Conservation (phyloP, 495 filamentous ascomycete species). For the Schizothecium vesticola region DNA sequence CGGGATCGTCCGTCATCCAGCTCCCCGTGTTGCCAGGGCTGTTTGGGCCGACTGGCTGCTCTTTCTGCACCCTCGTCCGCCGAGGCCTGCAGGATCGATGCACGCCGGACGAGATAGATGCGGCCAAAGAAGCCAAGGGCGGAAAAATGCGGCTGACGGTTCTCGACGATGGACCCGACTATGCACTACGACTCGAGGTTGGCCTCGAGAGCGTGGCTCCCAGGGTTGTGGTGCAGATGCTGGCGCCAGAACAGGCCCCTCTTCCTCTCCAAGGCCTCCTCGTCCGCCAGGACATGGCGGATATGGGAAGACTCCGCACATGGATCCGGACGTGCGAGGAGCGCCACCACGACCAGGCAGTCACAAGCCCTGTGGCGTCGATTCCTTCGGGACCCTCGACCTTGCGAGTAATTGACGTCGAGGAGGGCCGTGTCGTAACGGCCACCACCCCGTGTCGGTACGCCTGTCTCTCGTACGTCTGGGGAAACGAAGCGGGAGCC, state of each 20-base stretch:
- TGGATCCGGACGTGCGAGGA: slow-evolving; percentile 12
- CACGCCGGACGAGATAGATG: neutral
- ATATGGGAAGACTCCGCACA: slow-evolving; percentile 2
- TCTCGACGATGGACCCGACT: slow-evolving; percentile 13
- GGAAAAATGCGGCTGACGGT: slow-evolving; percentile 4
- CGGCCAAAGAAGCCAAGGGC: neutral
- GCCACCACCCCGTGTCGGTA: slow-evolving; percentile 6
- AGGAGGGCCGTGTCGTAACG: slow-evolving; percentile 1
- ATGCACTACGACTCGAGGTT: slow-evolving; percentile 12
- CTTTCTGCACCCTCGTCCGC: slow-evolving; percentile 13
- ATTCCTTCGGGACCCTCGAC: neutral
- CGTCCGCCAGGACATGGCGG: neutral
- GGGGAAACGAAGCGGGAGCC: slow-evolving; percentile 6
- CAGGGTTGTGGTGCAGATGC: slow-evolving; percentile 6
- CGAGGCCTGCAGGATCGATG: slow-evolving; percentile 4
- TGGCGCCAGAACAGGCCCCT: neutral
- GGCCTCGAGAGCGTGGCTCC: neutral
- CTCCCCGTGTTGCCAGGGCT: slow-evolving; percentile 5
- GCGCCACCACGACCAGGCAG: neutral
- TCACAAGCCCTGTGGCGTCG: neutral
- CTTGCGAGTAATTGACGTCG: slow-evolving; percentile 11
- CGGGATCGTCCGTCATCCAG: slow-evolving; percentile 1
- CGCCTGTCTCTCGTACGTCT: slow-evolving; percentile 18
- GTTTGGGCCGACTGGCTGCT: slow-evolving; percentile 1
- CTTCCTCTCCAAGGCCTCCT: slow-evolving; percentile 4